Base-by-base conservation (phyloP, 2,329 filamentous ascomycete species). In the Cladorrhinum sp. region DNA sequence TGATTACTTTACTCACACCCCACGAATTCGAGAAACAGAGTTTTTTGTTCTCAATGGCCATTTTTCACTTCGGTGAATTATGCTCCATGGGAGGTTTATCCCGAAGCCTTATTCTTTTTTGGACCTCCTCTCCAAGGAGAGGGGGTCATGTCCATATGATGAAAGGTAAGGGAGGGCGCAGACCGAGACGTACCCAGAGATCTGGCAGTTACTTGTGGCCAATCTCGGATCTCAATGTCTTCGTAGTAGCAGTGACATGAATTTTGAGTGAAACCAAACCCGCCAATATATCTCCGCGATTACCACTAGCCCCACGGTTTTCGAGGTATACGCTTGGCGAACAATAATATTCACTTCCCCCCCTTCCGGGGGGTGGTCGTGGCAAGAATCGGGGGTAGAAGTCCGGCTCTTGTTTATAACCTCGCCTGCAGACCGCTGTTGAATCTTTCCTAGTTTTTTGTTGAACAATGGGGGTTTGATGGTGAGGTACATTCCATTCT, bases 291-390 rank as follows among this genome's bases (percentile, higher is more conserved):
- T 96, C 91, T 89, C 90, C 91, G 87, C 87, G 86, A 88, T 82
- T 85, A 87, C 86, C 89, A 82, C 79, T 54, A 71, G 77, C 71
- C 70, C 80, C 72, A 88, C 91, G 90, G 88, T 86, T 89, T 83
- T 86, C 86, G 86, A 91, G 92, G 88, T 96, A 96, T 87, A 96
- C 90, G 86, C 86, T 84, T 93, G 85, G 92, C 92, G 90, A 82
- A 96, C 82, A 96, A 77, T 70, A 82, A 95, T 46, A 46, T 46
- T 51, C 42, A 46, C 36, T 42, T 42, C n/a, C 53, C 69, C 79
- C 76, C 77, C 75, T n/a, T n/a, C n/a, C n/a, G n/a, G n/a, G 72
- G 42, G 36, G 36, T 3, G n/a, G 6, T 16, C 12, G 16, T 18
- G 42, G 16, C 42, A 46, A 46, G 42, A 46, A 46, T 46, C 42